These are phyloP conservation scores for Neofusicoccum umdonicola DNA, from an alignment of 2,329 filamentous ascomycete genomes.

Conservation along the genomic window DNA sequence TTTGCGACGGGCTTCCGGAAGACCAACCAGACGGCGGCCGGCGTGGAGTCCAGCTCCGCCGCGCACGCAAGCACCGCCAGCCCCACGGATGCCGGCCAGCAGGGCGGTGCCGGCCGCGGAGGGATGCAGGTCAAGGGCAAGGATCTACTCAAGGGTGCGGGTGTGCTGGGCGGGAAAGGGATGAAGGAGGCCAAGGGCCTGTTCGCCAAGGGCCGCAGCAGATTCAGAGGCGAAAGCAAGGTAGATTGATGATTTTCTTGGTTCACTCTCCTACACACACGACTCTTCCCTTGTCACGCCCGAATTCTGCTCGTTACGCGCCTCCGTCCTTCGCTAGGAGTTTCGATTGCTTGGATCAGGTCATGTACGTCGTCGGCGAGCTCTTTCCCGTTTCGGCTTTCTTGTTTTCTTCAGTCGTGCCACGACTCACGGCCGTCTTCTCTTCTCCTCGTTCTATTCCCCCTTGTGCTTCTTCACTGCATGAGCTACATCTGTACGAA, in stretches of 20 bases:
- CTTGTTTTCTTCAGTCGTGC: background rate
- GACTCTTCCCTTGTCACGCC: conserved; percentile 14
- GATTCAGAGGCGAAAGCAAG: conserved; percentile 75
- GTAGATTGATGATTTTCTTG: conserved; percentile 69
- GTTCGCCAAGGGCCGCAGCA: conserved; percentile 86
- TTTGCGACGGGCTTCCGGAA: conserved; percentile 25
- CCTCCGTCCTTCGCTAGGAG: background rate
- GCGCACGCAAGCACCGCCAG: conserved; percentile 28
- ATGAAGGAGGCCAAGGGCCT: conserved; percentile 85
- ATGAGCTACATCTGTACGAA: conserved; percentile 13
- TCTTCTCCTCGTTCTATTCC: conserved; percentile 6
- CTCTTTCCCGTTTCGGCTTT: conserved; percentile 3
- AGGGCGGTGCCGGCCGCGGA: conserved; percentile 27
- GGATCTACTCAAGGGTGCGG: conserved; percentile 81
- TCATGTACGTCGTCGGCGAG: background rate
- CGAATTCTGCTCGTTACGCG: background rate
- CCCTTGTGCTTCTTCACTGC: background rate
- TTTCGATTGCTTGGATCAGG: conserved; percentile 1
- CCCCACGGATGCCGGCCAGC: conserved; percentile 18
- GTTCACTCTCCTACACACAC: conserved; percentile 19
- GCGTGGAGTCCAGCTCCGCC: conserved; percentile 26
- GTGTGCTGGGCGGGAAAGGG: conserved; percentile 65
- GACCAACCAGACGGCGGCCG: conserved; percentile 22
- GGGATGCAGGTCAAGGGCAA: conserved; percentile 78
- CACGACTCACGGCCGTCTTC: background rate